These are phyloP conservation scores for Kuraishia ogatae DNA, from an alignment of 805 yeast genomes.

Conservation along the genomic window DNA sequence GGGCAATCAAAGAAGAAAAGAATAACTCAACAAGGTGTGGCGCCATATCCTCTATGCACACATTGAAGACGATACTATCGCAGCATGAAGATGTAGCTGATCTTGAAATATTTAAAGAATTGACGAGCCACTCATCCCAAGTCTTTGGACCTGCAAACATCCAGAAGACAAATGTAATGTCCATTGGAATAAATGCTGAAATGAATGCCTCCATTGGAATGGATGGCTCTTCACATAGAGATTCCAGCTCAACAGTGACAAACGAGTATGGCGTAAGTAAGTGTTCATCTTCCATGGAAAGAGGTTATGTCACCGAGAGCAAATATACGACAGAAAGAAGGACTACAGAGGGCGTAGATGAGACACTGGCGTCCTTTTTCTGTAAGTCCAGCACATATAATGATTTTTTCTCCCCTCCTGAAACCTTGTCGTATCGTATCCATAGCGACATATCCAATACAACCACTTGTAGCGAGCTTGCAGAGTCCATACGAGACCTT, in stretches of 20 bases:
- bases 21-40: neutral
- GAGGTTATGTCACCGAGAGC: neutral
- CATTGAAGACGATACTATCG: neutral
- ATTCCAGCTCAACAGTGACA: neutral
- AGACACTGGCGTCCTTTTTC: neutral
- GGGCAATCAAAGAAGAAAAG: slow-evolving; percentile 14
- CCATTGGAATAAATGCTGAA: neutral
- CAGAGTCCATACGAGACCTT: neutral
- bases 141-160: too few species aligned
- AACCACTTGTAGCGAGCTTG: neutral
- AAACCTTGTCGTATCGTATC: slow-evolving; percentile 11
- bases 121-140: neutral
- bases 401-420: neutral
- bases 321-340: neutral
- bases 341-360: neutral
- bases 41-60: neutral
- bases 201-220: neutral
- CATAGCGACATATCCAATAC: slow-evolving; percentile 16
- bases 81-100: neutral
- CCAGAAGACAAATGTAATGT: too few species aligned
- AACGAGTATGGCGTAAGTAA: neutral
- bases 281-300: neutral
- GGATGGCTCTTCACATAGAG: neutral
- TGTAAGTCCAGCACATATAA: neutral
- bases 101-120: slow-evolving; percentile 2